Conservation (phyloP, 345 rosid species). For the Pugionium cornutum region DNA sequence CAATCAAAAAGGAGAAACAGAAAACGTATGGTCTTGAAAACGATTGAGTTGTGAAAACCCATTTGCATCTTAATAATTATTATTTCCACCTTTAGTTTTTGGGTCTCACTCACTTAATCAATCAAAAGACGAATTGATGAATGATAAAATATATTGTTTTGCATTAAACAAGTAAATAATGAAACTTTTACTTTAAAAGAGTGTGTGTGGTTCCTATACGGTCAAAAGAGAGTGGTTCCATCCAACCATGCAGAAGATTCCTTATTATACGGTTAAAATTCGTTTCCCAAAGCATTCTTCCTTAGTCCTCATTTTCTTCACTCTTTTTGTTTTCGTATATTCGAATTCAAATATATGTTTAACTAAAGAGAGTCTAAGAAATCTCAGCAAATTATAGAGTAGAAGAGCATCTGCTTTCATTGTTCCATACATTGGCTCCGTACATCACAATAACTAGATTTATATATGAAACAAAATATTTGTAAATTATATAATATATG, state of each 20-base stretch:
- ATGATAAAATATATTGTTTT: neutral
- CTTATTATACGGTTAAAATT: conserved; percentile 36
- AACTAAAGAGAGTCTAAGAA: conserved; percentile 15
- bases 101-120: conserved; percentile 22
- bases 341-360: conserved; percentile 18
- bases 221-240: conserved; percentile 37
- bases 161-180: conserved; percentile 19
- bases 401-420: conserved; percentile 31
- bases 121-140: conserved; percentile 12
- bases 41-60: conserved; percentile 29
- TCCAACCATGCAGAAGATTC: conserved; percentile 43
- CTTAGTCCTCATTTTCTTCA: conserved; percentile 24
- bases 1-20: conserved; percentile 16
- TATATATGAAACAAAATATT: no score
- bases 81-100: conserved; percentile 18
- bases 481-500: no score
- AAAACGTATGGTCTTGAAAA: conserved; percentile 29
- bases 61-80: conserved; percentile 10
- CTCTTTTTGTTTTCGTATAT: conserved; percentile 11
- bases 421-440: conserved; percentile 5
- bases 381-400: conserved; percentile 19
- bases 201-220: conserved; percentile 23
- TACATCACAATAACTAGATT: neutral
- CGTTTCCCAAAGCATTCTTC: conserved; percentile 3
- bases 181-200: conserved; percentile 20